A percentile compares a stretch with the other conserved stretches of the same genome.
These are phyloP conservation scores for Xylariaceae sp. DNA, from an alignment of 2,329 filamentous ascomycete genomes.

Conservation along the genomic window DNA sequence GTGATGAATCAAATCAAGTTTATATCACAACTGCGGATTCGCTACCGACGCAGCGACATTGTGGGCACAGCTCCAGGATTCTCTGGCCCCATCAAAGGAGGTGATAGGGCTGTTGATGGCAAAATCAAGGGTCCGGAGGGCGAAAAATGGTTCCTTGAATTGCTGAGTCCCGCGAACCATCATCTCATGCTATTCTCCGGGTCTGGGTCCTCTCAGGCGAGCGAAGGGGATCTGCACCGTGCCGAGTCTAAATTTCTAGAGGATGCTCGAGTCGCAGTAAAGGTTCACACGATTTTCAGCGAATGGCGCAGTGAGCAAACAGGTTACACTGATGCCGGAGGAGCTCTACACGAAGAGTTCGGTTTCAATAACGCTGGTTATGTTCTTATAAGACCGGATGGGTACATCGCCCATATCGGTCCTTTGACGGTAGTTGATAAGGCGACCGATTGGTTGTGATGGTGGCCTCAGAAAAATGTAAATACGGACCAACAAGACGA, in stretches of 20 bases:
- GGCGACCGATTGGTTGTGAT: slow-evolving; percentile 26
- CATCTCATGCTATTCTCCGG: slow-evolving; percentile 39
- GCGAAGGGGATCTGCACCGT: slow-evolving; percentile 26
- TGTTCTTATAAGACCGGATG: slow-evolving; percentile 38
- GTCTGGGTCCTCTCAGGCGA: slow-evolving; percentile 14
- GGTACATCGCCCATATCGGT: slow-evolving; percentile 39
- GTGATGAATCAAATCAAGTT: slow-evolving; percentile 40
- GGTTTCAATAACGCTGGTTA: slow-evolving; percentile 36
- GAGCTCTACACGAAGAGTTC: slow-evolving; percentile 32
- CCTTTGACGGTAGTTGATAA: slow-evolving; percentile 25
- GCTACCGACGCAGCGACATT: slow-evolving; percentile 46
- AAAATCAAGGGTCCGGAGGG: slow-evolving; percentile 27
- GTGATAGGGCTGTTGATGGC: slow-evolving; percentile 52
- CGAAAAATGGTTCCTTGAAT: slow-evolving; percentile 33
- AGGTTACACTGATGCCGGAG: slow-evolving; percentile 33
- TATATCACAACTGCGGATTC: slow-evolving; percentile 48
- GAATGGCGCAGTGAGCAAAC: slow-evolving; percentile 12
- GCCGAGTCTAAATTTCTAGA: slow-evolving; percentile 28
- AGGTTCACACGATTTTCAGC: slow-evolving; percentile 31
- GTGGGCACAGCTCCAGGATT: slow-evolving; percentile 38
- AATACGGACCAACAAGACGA: slow-evolving; percentile 2
- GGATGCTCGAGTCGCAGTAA: slow-evolving; percentile 15
- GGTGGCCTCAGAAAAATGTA: neutral
- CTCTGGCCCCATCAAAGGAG: slow-evolving; percentile 48
- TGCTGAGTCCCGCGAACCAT: slow-evolving; percentile 30